A percentile compares a stretch with the other conserved stretches of the same genome.
Evolutionary conservation across 2,329 filamentous ascomycete species (phyloP).

Genomic region (Alternaria postmessia): DNA sequence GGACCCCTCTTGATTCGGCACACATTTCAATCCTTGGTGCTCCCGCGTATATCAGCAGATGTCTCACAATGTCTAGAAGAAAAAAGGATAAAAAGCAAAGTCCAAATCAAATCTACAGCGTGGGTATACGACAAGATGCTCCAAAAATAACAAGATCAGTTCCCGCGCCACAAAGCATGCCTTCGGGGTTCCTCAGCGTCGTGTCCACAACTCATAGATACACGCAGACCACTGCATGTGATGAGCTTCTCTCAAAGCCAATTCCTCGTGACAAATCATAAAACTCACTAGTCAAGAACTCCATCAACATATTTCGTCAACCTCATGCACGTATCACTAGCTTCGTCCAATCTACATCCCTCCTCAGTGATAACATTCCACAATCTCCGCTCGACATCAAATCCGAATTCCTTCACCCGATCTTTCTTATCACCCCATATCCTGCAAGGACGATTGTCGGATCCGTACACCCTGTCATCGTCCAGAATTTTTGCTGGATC

Average conservation of each 20-base stretch:
- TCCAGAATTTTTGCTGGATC: constrained; percentile 25
- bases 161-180: neutral
- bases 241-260: neutral
- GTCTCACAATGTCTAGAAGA: neutral
- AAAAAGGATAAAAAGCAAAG: neutral
- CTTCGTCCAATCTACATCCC: constrained; percentile 26
- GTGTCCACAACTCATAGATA: neutral
- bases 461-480: constrained; percentile 13
- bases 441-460: constrained; percentile 20
- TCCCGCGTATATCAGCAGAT: neutral
- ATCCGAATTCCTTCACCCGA: constrained; percentile 27
- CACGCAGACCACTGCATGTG: neutral
- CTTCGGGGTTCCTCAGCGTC: neutral
- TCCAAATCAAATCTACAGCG: neutral
- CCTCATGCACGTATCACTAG: constrained; percentile 20
- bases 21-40: neutral
- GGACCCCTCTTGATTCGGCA: neutral
- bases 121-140: constrained; percentile 2
- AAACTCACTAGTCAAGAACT: constrained; percentile 28
- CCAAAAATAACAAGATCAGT: neutral
- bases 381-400: constrained; percentile 34
- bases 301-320: constrained; percentile 20
- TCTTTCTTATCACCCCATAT: constrained; percentile 32
- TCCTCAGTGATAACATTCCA: constrained; percentile 35
- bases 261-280: constrained; percentile 11